Percentiles rank a stretch among this genome's conserved stretches.
Evolutionary conservation across 192 early-diverging fungal species (phyloP).

Genomic region (Spinellus fusiger): DNA sequence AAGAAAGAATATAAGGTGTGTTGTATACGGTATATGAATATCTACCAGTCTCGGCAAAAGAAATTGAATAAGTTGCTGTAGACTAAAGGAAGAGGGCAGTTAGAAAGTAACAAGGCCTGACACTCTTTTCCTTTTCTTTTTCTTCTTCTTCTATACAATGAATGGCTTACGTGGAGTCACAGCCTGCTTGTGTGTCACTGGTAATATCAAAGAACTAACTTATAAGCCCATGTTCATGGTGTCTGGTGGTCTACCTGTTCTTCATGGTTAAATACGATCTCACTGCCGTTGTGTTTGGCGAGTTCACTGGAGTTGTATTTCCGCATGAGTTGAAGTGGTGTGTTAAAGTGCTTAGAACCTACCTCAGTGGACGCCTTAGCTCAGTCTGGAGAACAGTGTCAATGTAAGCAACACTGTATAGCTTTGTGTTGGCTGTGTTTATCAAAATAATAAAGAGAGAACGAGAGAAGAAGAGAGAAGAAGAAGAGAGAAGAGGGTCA

Average conservation of each 20-base stretch:
- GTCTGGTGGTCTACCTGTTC: not conserved
- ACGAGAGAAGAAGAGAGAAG: not conserved
- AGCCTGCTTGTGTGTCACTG: too few relatives aligned
- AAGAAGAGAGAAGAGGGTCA: too few relatives aligned
- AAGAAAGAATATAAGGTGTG: too few relatives aligned
- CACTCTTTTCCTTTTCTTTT: too few relatives aligned
- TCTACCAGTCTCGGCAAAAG: too few relatives aligned
- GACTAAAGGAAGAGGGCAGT: not conserved
- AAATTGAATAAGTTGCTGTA: not conserved
- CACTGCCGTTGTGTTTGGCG: not conserved
- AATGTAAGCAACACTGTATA: not conserved
- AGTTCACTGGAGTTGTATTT: too few relatives aligned
- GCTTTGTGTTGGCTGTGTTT: not conserved
- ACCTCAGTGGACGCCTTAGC: not conserved
- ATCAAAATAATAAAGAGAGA: not conserved
- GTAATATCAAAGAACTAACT: too few relatives aligned
- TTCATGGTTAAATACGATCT: not conserved
- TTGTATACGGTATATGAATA: too few relatives aligned
- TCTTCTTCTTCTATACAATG: too few relatives aligned
- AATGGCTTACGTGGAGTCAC: too few relatives aligned
- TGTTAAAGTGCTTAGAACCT: not conserved
- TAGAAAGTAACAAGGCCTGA: not conserved
- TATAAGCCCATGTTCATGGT: not conserved
- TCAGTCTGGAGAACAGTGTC: not conserved
- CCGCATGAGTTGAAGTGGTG: too few relatives aligned